Conservation (phyloP, 2,329 filamentous ascomycete species). For the Colletotrichum liriopes region DNA sequence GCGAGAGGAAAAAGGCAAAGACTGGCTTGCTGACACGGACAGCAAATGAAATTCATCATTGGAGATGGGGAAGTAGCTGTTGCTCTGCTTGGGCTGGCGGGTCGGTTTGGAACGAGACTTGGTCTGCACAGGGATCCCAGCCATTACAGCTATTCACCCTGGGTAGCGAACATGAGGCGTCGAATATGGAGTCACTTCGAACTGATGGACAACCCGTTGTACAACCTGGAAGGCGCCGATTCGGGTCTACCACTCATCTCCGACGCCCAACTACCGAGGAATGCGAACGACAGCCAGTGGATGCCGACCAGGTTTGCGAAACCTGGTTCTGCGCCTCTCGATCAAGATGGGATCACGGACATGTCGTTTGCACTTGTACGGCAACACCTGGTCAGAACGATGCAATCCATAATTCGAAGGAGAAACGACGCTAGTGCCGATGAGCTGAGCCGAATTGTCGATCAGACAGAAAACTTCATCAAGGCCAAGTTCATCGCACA, state of each 20-base stretch:
- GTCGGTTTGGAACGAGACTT: conserved; percentile 33
- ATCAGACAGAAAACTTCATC: conserved; percentile 31
- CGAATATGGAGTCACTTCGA: conserved; percentile 39
- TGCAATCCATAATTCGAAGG: conserved; percentile 16
- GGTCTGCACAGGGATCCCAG: conserved; percentile 37
- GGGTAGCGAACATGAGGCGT: conserved; percentile 34
- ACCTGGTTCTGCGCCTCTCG: conserved; percentile 36
- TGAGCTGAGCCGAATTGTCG: conserved; percentile 27
- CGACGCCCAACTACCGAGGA: conserved; percentile 35
- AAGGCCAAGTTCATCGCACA: conserved; percentile 37
- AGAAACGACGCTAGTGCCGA: conserved; percentile 24
- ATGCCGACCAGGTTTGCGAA: conserved; percentile 41
- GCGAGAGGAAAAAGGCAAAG: too few relatives aligned
- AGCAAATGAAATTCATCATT: conserved; percentile 38
- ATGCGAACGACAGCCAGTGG: conserved; percentile 45
- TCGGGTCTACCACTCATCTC: conserved; percentile 40
- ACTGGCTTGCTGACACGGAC: not conserved
- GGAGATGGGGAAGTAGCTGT: conserved; percentile 36
- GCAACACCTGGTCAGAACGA: conserved; percentile 24
- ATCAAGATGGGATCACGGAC: conserved; percentile 43
- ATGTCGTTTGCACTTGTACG: conserved; percentile 44
- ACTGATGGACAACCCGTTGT: conserved; percentile 42
- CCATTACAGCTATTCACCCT: conserved; percentile 38
- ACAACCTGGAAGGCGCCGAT: conserved; percentile 44
- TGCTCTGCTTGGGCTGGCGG: conserved; percentile 32